A percentile compares a stretch with the other conserved stretches of the same genome.
Conservation (phyloP, 148 eudicot genomes). For the Oxyria digyna region DNA sequence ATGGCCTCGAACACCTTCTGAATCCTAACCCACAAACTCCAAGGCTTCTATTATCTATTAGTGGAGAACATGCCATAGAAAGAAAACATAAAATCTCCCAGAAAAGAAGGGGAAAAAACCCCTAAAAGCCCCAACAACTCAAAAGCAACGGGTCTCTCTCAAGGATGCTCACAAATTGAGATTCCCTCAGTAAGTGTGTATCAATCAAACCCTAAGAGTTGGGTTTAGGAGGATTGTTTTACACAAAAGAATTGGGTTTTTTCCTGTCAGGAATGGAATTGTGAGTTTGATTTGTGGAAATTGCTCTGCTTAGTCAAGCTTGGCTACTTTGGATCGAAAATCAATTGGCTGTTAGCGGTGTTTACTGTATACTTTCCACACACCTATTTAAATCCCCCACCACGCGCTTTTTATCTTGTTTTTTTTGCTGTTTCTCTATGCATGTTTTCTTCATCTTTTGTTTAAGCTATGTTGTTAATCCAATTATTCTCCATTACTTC, state of each 20-base stretch:
- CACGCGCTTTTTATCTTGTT: constrained; percentile 6
- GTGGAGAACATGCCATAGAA: constrained; percentile 8
- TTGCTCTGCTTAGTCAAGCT: not conserved
- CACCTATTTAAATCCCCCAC: not conserved
- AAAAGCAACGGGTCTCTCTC: not conserved
- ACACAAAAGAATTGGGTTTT: not conserved
- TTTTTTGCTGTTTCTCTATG: not conserved
- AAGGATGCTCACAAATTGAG: not conserved
- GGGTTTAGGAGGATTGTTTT: not conserved
- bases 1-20: not conserved
- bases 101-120: not conserved
- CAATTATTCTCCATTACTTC: too few species aligned
- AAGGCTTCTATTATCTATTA: not conserved
- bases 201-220: not conserved
- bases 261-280: not conserved
- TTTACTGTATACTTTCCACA: not conserved
- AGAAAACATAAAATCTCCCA: not conserved
- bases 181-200: not conserved
- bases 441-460: not conserved
- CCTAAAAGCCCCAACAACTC: constrained; percentile 1
- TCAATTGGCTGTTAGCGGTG: not conserved
- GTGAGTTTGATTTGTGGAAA: not conserved
- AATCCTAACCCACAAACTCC: not conserved
- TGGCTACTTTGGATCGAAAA: not conserved
- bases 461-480: not conserved